Evolutionary conservation across 2,329 filamentous ascomycete species (phyloP), one percentile per base, ranked within the genome.

Genomic region (Aureobasidium sp.): DNA sequence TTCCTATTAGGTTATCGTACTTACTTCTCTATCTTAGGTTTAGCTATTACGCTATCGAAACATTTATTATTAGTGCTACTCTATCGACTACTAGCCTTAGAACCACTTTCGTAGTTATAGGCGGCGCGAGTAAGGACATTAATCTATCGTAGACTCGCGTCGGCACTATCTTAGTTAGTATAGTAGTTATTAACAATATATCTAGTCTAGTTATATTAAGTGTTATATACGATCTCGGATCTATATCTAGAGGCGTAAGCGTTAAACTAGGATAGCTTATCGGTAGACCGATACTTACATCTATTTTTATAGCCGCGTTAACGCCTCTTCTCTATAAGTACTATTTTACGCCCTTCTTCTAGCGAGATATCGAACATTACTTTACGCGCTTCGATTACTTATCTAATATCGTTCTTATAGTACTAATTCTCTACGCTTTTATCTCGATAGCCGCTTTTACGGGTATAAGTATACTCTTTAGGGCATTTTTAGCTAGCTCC

Each of bases 111-210:
- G 69, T 72, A 9, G 71, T 74, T 31, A 73, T 75, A 23, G 61
- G 65, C 21, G 64, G 65, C 21, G 67, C 67, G 3, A 67, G 67
- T 29, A 71, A 69, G 37, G 68, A 66, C 7, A 68, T 78, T 1
- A 73, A 77, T 61, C 69, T 78, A 8, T 69, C 70, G 0, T 73
- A 78, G 43, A 78, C 76, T 1, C 70, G 73, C 31, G 72, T 78
- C 1, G 75, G 77, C 21, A 74, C 74, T 10, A 70, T 78, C 1
- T 72, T 78, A 3, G 72, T 78, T 50, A 77, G 75, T 64, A 76
- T 76, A 0, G 77, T 76, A 10, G 74, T 79, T 21, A 75, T 79
- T 37, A 76, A 78, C 64, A 76, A 79, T 65, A 74, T 78, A 1
- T 71, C 74, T 1, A 76, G 75, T 2, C 71, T 78, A 11, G 73